Evolutionary conservation across 2,329 filamentous ascomycete species (phyloP).

Genomic region (Aspergillus ochraceoroseus): DNA sequence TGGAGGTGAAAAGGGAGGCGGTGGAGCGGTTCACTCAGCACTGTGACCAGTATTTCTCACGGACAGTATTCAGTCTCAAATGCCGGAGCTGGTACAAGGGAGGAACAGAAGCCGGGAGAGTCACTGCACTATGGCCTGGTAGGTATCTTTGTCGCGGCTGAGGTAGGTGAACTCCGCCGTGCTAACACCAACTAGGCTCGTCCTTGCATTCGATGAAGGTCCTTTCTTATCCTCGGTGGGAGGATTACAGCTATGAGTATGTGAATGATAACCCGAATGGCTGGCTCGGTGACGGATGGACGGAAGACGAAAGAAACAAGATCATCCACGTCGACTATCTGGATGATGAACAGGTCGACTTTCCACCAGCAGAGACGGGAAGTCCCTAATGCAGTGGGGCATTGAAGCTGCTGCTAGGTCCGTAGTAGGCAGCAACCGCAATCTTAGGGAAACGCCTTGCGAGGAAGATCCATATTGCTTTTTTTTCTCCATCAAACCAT

Average conservation of each 20-base stretch:
- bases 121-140: constrained; percentile 37
- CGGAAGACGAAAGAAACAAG: constrained; percentile 30
- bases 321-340: constrained; percentile 34
- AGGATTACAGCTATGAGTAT: constrained; percentile 39
- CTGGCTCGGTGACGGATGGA: constrained; percentile 37
- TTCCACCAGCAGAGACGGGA: constrained; percentile 21
- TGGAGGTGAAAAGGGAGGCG: constrained; percentile 25
- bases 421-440: too few relatives aligned
- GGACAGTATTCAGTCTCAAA: constrained; percentile 34
- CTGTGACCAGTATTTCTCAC: constrained; percentile 35
- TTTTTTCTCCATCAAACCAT: too few relatives aligned
- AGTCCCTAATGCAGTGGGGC: neutral
- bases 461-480: too few relatives aligned
- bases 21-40: constrained; percentile 30
- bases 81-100: constrained; percentile 42
- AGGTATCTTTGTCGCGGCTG: constrained; percentile 1
- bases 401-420: too few relatives aligned
- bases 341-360: constrained; percentile 36
- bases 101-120: constrained; percentile 28
- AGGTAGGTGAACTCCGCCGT: neutral
- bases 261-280: constrained; percentile 30
- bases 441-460: too few relatives aligned
- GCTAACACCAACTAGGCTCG: constrained; percentile 24
- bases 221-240: constrained; percentile 36
- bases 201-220: constrained; percentile 38